Evolutionary conservation across 441 rosid species (phyloP), one percentile per base, ranked within the genome.

Genomic region (Codiaeum variegatum): DNA sequence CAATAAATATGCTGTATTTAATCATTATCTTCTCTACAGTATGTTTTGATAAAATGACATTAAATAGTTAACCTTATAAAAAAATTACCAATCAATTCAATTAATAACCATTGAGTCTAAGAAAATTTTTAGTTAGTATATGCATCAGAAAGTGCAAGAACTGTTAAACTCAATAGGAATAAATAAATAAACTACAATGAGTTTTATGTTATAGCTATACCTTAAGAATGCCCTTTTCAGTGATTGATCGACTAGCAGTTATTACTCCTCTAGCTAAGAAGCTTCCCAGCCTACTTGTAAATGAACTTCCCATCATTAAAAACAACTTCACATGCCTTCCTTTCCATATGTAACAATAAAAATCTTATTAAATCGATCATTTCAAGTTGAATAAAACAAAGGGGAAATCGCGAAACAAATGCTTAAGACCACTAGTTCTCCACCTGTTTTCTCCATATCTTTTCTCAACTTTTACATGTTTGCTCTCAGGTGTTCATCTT

Each of bases 241-340:
- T 84, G 61, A 88, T 81, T 78, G 93, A 76, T 87, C 97, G 85
- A 68, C 99, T 97, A 15, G 98, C 99, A 42, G 74, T 79, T 47
- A 97, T 82, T 51, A 93, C 99, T 78, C 99, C 98, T 51, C 99
- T 98, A 46, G 97, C 97, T 85, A 95, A 85, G 85, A 93, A 95
- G 86, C 76, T 88, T 81, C 73, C 94, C 91, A 0, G 87, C 80
- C 71, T 89, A 83, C 85, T 82, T 85, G 87, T 79, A 89, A n/a
- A 85, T 76, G 79, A 95, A 86, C 78, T 78, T 87, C 76, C 90
- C 88, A 59, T 86, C 47, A 80, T 76, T 84, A 52, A 88, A 83
- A 24, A 84, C 75, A 69, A 91, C 97, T 88, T 96, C 94, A 73
- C 89, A 96, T 19, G 86, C 84, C 81, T 69, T 82, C 72, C 99